Evolutionary conservation across 768 basidiomycete species (phyloP), one percentile per base, ranked within the genome.

Genomic region (Leccinum fibrillosum): DNA sequence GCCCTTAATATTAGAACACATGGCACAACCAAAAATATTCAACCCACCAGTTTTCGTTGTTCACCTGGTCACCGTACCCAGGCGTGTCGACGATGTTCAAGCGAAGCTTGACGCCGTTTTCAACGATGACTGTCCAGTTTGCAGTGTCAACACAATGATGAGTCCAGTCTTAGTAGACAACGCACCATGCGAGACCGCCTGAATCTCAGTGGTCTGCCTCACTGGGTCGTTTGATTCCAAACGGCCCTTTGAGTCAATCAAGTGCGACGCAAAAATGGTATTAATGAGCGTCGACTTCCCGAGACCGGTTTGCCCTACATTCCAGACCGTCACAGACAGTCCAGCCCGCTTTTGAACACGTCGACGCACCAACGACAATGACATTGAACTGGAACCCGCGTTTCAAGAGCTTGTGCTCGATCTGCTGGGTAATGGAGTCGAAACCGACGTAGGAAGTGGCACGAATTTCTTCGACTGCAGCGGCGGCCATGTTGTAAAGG

Each of bases 311-410:
- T 96, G 96, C 54, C 95, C 95, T 97, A 63, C 44, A 54, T 30
- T 53, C 35, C 12, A 42, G 7, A 26, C 9, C 10, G 28, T 48
- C 49, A 56, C 4, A 26, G 3, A 49, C 19, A 8, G 25, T n/a
- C 50, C 57, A 54, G 28, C 39, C 12, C 3, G 17, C 25, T 28
- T 25, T 34, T 23, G 3, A 2, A 37, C 56, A 23, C 25, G 13
- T 23, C 49, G 53, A 83, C 89, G 68, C 64, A 95, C 95, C 96
- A 66, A 89, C 96, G 61, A 93, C 90, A 71, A 98, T 98, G 60
- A 97, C 90, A 70, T 98, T 98, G 85, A 98, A 98, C 81, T 98
- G 93, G 82, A 98, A 98, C 60, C 96, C 96, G 62, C 96, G 87
- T 79, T 98, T 98, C 78, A 98, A 84, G 63, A 98, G 89, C 84